A percentile compares a stretch with the other conserved stretches of the same genome.
Conservation (phyloP, 1,284 basidiomycete species). For the Ganoderma boninense region DNA sequence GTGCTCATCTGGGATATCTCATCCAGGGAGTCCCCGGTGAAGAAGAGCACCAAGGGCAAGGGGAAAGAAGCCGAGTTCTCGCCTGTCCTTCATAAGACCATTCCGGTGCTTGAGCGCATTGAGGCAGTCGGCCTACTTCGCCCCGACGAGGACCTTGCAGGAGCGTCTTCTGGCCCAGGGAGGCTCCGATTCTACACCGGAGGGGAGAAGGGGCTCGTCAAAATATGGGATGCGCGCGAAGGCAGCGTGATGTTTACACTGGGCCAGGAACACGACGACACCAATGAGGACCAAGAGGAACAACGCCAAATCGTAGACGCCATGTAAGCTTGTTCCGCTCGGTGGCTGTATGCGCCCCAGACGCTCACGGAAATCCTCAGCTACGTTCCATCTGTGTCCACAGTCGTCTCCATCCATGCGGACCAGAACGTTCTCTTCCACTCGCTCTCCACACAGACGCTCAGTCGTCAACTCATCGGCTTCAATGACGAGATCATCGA, state of each 20-base stretch:
- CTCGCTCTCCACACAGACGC: conserved; percentile 67
- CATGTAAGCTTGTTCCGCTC: conserved; percentile 58
- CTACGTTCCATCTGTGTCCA: conserved; percentile 69
- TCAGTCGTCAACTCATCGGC: conserved; percentile 91
- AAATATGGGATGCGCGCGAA: conserved; percentile 83
- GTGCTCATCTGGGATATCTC: conserved; percentile 89
- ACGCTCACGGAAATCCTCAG: conserved; percentile 51
- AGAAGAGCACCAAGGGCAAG: conserved; percentile 56
- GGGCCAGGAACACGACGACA: conserved; percentile 55
- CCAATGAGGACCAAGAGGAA: conserved; percentile 72
- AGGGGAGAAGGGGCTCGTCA: conserved; percentile 86
- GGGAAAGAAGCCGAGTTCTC: conserved; percentile 54
- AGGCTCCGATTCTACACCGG: conserved; percentile 82
- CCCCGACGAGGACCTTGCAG: conserved; percentile 56
- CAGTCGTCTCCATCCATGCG: conserved; percentile 90
- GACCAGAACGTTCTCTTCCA: conserved; percentile 97
- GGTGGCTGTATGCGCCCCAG: conserved; percentile 15
- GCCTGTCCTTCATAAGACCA: conserved; percentile 80
- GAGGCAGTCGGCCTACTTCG: conserved; percentile 83
- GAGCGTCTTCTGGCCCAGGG: conserved; percentile 49
- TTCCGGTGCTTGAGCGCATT: conserved; percentile 88
- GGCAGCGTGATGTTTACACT: conserved; percentile 73
- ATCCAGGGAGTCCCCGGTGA: conserved; percentile 39
- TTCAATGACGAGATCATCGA: conserved; percentile 99
- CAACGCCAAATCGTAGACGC: conserved; percentile 79